Evolutionary conservation across 352 stramenopile genomes (phyloP).

Genomic region (Phytopythium delawarense): DNA sequence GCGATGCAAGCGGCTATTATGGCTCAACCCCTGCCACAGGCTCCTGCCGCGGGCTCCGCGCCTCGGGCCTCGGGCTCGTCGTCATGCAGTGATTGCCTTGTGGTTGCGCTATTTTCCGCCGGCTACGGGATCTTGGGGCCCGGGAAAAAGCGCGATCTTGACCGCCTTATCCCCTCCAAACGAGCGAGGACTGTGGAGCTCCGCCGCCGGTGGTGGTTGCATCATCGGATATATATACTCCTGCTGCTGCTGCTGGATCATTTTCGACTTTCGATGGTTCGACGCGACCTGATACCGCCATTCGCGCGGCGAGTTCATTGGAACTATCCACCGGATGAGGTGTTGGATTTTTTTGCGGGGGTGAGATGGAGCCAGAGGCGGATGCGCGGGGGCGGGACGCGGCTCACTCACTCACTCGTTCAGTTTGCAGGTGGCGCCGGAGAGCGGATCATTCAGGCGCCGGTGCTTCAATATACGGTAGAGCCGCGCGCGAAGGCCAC

Average conservation of each 20-base stretch:
- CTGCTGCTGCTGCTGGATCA: too few relatives aligned
- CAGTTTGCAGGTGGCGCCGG: not conserved
- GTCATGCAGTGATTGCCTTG: too few relatives aligned
- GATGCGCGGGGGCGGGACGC: not conserved
- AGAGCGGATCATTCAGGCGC: not conserved
- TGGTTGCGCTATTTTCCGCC: too few relatives aligned
- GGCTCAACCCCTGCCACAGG: not conserved
- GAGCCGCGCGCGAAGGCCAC: not conserved
- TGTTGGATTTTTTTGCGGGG: not conserved
- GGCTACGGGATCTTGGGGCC: too few relatives aligned
- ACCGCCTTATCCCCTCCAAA: too few relatives aligned
- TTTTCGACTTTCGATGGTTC: too few relatives aligned
- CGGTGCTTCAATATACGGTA: not conserved
- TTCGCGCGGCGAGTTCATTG: not conserved
- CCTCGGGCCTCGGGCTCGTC: too few relatives aligned
- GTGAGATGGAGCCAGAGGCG: not conserved
- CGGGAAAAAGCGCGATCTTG: too few relatives aligned
- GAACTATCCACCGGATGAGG: not conserved
- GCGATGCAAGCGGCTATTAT: not conserved
- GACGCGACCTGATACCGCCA: not conserved
- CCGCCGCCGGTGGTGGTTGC: too few relatives aligned
- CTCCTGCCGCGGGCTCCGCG: not conserved
- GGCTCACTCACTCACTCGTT: not conserved
- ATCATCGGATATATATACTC: too few relatives aligned
- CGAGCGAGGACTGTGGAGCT: too few relatives aligned